Evolutionary conservation across 2,329 filamentous ascomycete genomes (phyloP), one percentile per base, ranked within the genome.

Genomic region (Penicillium oxalicum): DNA sequence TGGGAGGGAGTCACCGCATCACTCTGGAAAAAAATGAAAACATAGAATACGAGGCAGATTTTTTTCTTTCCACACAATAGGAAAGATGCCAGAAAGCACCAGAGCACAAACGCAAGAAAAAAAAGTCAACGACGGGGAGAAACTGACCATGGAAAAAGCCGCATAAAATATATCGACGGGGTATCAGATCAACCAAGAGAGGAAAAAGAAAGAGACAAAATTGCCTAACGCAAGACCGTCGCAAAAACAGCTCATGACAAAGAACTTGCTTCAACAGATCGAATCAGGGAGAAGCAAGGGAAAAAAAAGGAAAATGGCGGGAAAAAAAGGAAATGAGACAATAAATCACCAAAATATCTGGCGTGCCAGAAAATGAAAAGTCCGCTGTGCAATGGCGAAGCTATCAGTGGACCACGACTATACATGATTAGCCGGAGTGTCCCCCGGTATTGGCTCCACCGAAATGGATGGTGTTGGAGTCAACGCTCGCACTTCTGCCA

Each of bases 171-270:
- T 33, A 47, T 53, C 45, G 40, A 48, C 47, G 57, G 57, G 57
- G 57, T 60, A 60, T 60, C 57, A 59, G 55, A 60, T 59, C 54
- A 56, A 53, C 46, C 49, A 44, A 41, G 53, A 55, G 48, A 41
- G 29, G 40, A 32, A 44, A 49, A 42, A 52, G 50, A 56, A 53
- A 57, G 47, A 49, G 57, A 55, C 52, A 45, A 41, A 59, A 53
- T 41, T 50, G 37, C 32, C 40, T 12, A 12, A 9, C 26, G 33
- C 26, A 5, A 37, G 29, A 11, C 8, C 29, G 29, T 11, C 18
- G 18, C 18, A 18, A 18, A 18, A 18, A 18, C 18, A 18, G 18
- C 1, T 18, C 18, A 18, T 2, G 18, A 18, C 18, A 18, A 18
- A 18, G 18, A 18, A 18, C 2, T 18, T 18, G 18, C 18, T 18